Conservation (phyloP, 768 basidiomycete genomes). For the Boletus vinaceobasis region DNA sequence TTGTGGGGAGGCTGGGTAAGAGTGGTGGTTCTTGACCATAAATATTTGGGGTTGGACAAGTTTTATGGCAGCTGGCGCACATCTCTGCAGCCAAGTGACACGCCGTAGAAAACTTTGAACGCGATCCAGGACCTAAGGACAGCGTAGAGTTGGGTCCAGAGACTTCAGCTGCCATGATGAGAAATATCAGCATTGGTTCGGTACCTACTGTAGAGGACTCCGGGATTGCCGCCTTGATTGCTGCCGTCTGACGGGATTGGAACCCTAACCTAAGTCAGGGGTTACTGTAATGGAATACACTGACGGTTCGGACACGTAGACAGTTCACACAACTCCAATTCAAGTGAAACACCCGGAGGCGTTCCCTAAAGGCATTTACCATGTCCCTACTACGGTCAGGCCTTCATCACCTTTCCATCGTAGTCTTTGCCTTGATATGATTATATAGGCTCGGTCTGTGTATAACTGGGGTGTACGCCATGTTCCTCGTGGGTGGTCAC, state of each 20-base stretch:
- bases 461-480: conserved; percentile 84
- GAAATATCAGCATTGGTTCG: neutral
- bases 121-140: neutral
- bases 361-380: neutral
- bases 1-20: no score
- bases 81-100: neutral
- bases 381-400: conserved; percentile 30
- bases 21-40: no score
- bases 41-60: neutral
- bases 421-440: neutral
- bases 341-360: neutral
- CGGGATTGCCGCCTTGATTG: no score
- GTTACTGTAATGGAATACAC: conserved; percentile 12
- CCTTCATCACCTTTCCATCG: neutral
- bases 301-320: conserved; percentile 24
- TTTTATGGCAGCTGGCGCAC: neutral
- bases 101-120: neutral
- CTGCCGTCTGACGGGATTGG: neutral
- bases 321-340: neutral
- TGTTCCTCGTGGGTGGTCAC: conserved; percentile 71
- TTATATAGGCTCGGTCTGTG: conserved; percentile 63
- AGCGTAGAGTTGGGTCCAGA: neutral
- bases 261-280: conserved; percentile 18
- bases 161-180: no score
- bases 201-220: neutral